These are phyloP conservation scores for Alternaria gaisen DNA, from an alignment of 2,329 filamentous ascomycete species.

Conservation along the genomic window DNA sequence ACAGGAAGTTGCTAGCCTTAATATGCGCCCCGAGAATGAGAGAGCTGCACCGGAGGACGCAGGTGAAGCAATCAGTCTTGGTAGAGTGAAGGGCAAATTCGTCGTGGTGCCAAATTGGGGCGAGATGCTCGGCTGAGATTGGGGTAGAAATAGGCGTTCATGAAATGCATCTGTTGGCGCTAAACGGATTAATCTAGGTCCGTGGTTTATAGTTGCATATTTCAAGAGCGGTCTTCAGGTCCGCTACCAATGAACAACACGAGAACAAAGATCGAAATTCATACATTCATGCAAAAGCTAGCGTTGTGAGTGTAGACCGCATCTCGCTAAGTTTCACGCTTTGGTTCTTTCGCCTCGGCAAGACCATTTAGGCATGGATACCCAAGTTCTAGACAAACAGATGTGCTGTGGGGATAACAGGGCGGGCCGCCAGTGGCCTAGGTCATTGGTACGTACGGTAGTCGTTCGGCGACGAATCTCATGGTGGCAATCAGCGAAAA, in stretches of 20 bases:
- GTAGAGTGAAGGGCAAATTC: constrained; percentile 71
- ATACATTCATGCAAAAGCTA: not conserved
- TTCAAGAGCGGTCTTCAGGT: not conserved
- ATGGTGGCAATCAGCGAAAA: constrained; percentile 1
- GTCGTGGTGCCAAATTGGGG: constrained; percentile 70
- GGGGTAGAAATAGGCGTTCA: not conserved
- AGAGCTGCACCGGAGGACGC: constrained; percentile 47
- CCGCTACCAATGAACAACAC: not conserved
- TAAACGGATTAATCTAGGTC: not conserved
- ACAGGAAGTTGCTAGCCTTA: constrained; percentile 63
- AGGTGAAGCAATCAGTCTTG: constrained; percentile 64
- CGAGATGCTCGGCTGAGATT: constrained; percentile 54
- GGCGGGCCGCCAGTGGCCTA: not conserved
- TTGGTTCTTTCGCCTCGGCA: not conserved
- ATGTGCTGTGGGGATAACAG: not conserved
- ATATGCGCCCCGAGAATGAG: constrained; percentile 45
- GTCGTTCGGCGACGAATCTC: constrained; percentile 9
- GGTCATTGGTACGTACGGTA: constrained; percentile 4
- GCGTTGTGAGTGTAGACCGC: not conserved
- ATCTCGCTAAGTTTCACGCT: not conserved
- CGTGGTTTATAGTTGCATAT: not conserved
- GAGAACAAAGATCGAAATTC: not conserved
- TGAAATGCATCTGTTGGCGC: constrained; percentile 6
- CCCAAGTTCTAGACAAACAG: not conserved
- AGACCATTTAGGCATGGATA: not conserved